Percentiles rank a stretch among this genome's conserved stretches.
Evolutionary conservation across 2,329 filamentous ascomycete species (phyloP).

Genomic region (Pseudohalonectria lignicola): DNA sequence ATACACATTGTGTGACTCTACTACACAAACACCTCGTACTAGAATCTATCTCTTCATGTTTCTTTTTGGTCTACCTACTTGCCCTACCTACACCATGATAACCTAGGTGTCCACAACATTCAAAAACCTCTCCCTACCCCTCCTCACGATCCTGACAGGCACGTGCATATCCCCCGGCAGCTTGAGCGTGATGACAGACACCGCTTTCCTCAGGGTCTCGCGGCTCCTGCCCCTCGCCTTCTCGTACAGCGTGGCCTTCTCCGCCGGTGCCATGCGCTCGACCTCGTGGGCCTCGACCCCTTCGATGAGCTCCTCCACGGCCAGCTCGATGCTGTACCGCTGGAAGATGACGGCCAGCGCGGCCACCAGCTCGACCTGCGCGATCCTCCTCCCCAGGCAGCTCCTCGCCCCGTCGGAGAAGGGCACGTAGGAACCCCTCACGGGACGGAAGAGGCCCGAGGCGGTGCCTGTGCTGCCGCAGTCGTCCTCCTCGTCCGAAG

Average conservation of each 20-base stretch:
- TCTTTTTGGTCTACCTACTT: no score
- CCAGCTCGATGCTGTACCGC: slow-evolving; percentile 58
- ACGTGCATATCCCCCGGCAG: slow-evolving; percentile 49
- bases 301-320: slow-evolving; percentile 47
- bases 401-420: slow-evolving; percentile 48
- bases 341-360: slow-evolving; percentile 43
- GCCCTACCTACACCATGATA: no score
- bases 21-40: no score
- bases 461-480: slow-evolving; percentile 44
- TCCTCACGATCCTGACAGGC: slow-evolving; percentile 56
- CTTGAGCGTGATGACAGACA: slow-evolving; percentile 61
- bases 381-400: slow-evolving; percentile 47
- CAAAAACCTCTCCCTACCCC: slow-evolving; percentile 60
- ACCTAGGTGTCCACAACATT: no score
- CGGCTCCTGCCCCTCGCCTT: slow-evolving; percentile 46
- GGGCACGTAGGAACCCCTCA: slow-evolving; percentile 43
- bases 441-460: slow-evolving; percentile 52
- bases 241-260: slow-evolving; percentile 43
- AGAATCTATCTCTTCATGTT: no score
- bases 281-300: slow-evolving; percentile 44
- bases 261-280: slow-evolving; percentile 30
- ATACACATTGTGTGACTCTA: no score
- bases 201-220: slow-evolving; percentile 40
- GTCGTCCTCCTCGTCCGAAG: slow-evolving; percentile 44
- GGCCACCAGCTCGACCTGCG: slow-evolving; percentile 47